These are phyloP conservation scores for Fusarium neocosmosporiellum DNA, from an alignment of 2,329 filamentous ascomycete species.

Conservation along the genomic window DNA sequence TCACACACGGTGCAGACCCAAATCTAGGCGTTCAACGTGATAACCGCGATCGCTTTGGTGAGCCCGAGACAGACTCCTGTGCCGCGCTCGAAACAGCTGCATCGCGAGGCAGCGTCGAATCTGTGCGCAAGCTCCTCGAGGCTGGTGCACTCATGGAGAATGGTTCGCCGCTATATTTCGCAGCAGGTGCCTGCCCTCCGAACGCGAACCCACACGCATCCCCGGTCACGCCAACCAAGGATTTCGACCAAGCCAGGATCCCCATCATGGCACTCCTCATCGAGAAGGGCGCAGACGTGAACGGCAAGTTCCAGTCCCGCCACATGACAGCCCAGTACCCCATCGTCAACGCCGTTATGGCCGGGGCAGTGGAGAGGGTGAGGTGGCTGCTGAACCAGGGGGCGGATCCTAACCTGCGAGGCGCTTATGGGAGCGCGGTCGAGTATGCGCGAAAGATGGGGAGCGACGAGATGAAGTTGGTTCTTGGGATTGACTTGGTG, in stretches of 20 bases:
- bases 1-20: slow-evolving; percentile 30
- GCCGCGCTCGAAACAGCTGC: slow-evolving; percentile 25
- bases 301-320: slow-evolving; percentile 9
- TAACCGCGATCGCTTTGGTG: slow-evolving; percentile 17
- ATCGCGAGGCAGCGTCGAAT: neutral
- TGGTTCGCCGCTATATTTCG: slow-evolving; percentile 27
- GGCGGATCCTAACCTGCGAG: slow-evolving; percentile 23
- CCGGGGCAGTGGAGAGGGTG: slow-evolving; percentile 29
- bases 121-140: slow-evolving; percentile 21
- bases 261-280: slow-evolving; percentile 30
- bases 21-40: slow-evolving; percentile 29
- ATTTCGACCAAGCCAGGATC: slow-evolving; percentile 21
- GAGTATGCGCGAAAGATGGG: slow-evolving; percentile 6
- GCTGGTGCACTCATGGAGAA: slow-evolving; percentile 27
- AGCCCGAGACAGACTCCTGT: slow-evolving; percentile 22
- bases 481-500: slow-evolving; percentile 1
- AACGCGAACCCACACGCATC: neutral
- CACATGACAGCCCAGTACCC: slow-evolving; percentile 23
- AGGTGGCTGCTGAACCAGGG: slow-evolving; percentile 34
- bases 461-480: slow-evolving; percentile 28
- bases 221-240: neutral
- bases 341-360: slow-evolving; percentile 32
- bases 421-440: slow-evolving; percentile 25
- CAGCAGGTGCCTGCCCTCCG: slow-evolving; percentile 17
- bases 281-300: slow-evolving; percentile 23